Evolutionary conservation across 257 asterid species (phyloP).

Genomic region (Linderniella brevidens): DNA sequence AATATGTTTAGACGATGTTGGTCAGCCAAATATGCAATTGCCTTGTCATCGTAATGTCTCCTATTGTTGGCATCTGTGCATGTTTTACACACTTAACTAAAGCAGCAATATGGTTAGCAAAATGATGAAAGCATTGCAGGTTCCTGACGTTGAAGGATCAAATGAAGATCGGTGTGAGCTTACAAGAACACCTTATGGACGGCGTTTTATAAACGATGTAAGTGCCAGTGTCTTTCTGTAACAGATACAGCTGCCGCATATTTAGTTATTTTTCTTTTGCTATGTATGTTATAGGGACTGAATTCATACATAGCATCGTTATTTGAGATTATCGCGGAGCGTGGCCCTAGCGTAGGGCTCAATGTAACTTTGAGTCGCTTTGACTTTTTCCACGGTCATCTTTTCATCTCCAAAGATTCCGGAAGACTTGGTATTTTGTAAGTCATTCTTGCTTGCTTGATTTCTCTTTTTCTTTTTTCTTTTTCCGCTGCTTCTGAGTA

Average conservation of each 20-base stretch:
- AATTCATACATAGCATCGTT: constrained; percentile 57
- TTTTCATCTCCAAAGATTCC: constrained; percentile 56
- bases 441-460: too few relatives aligned
- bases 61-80: too few relatives aligned
- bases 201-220: constrained; percentile 56
- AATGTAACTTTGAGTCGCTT: constrained; percentile 63
- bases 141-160: constrained; percentile 80
- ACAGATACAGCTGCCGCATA: constrained; percentile 1
- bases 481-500: too few relatives aligned
- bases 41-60: too few relatives aligned
- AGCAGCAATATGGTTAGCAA: too few relatives aligned
- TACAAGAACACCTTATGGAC: constrained; percentile 63
- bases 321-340: constrained; percentile 48
- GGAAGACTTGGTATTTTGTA: constrained; percentile 93
- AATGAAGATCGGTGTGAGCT: constrained; percentile 57
- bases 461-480: too few relatives aligned
- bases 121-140: constrained; percentile 21
- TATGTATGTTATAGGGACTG: constrained; percentile 46
- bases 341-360: constrained; percentile 75
- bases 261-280: constrained; percentile 11
- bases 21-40: too few relatives aligned
- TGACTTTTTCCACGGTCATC: constrained; percentile 90
- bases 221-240: background rate
- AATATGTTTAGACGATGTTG: too few relatives aligned
- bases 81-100: too few relatives aligned